Evolutionary conservation across 352 stramenopile genomes (phyloP), one percentile per base, ranked within the genome.

Genomic region (Peronosclerospora sorghi): DNA sequence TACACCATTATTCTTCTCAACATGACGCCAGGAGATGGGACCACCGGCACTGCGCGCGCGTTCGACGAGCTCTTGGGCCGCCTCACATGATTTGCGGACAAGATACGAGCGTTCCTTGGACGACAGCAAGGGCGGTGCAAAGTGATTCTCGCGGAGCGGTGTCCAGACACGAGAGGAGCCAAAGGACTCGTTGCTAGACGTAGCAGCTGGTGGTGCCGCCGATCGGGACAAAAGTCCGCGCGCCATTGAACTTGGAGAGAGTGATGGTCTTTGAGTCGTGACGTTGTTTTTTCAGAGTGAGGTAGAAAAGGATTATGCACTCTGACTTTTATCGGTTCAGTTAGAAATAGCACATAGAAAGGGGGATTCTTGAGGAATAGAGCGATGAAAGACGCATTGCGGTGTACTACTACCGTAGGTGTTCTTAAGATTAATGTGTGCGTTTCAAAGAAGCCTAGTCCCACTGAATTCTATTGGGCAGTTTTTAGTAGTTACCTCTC

Each of bases 81-180:
- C 73, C 42, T 90, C 74, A 56, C 74, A 90, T 4, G 74, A 59
- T 60, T 90, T 90, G 49, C 74, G 77, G 36, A 90, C 73, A 5
- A 90, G 59, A 45, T 90, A 90, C 20, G 57, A 50, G 23, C 72
- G 73, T 51, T 90, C 77, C 27, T 78, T 71, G 1, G 60, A 20
- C 1, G 74, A 86, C 0, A 90, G 56, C 38, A 83, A 46, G 37
- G 78, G 78, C 37, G 69, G 70, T 38, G 69, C 58, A 44, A 90
- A 90, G 59, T 83, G 71, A 61, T 86, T 72, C 29, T 87, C 75
- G 10, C 69, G 68, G 44, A 90, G 57, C 15, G 78, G 78, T 37
- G 70, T 77, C 78, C 78, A 90, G 9, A 62, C 58, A 32, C 47
- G 52, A 5, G 48, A 50, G 30, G 30, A 17, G 3, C 35, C 14